These are phyloP conservation scores for Cicer arietinum DNA, from an alignment of 306 rosid species.

Conservation along the genomic window DNA sequence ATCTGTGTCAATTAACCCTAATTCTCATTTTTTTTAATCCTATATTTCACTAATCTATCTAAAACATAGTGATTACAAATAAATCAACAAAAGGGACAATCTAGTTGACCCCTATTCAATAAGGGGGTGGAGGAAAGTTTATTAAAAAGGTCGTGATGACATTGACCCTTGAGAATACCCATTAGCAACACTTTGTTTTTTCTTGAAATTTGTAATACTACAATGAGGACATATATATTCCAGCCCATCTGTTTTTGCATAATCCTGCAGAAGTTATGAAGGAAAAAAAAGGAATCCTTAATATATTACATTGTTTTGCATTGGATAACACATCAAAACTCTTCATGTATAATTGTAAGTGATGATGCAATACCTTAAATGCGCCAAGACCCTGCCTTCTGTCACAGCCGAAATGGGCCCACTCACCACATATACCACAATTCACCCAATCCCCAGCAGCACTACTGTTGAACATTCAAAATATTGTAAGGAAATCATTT, in stretches of 20 bases:
- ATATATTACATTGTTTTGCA: neutral
- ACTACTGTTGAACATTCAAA: slow-evolving; percentile 74
- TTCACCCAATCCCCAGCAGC: slow-evolving; percentile 99
- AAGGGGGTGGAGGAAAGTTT: slow-evolving; percentile 42
- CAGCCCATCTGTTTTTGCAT: slow-evolving; percentile 98
- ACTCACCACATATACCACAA: slow-evolving; percentile 99
- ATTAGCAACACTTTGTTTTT: slow-evolving; percentile 75
- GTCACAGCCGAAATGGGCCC: slow-evolving; percentile 99
- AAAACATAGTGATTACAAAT: slow-evolving; percentile 42
- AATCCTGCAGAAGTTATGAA: slow-evolving; percentile 73
- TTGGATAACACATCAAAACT: slow-evolving; percentile 3
- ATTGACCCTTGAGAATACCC: slow-evolving; percentile 79
- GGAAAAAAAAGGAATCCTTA: slow-evolving; percentile 25
- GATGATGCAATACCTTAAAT: slow-evolving; percentile 71
- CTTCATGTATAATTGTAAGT: slow-evolving; percentile 7
- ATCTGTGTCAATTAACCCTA: slow-evolving; percentile 42
- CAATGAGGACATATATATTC: slow-evolving; percentile 99
- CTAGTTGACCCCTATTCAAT: slow-evolving; percentile 36
- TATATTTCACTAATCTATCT: slow-evolving; percentile 49
- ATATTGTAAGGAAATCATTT: slow-evolving; percentile 31
- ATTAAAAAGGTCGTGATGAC: slow-evolving; percentile 68
- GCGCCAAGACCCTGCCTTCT: slow-evolving; percentile 99
- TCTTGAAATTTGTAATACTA: slow-evolving; percentile 90
- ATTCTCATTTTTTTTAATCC: slow-evolving; percentile 35
- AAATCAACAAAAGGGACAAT: slow-evolving; percentile 38